Conservation (phyloP, 2,329 filamentous ascomycete species). For the Pestalotiopsis sp. region DNA sequence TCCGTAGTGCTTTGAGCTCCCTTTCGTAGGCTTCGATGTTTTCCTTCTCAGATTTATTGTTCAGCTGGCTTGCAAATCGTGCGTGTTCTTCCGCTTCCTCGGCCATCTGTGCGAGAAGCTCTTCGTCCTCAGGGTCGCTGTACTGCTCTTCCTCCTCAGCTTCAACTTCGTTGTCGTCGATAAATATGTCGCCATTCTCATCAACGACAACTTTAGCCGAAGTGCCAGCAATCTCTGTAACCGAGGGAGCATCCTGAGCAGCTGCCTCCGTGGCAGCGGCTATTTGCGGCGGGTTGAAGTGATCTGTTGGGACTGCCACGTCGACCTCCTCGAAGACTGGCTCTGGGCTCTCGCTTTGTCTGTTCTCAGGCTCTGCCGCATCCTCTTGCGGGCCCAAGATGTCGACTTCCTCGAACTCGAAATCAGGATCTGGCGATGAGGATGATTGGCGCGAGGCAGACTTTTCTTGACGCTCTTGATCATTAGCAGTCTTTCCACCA, state of each 20-base stretch:
- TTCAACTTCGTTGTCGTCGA: slow-evolving; percentile 60
- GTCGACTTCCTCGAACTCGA: slow-evolving; percentile 40
- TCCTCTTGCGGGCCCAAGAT: slow-evolving; percentile 29
- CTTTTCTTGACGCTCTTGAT: not conserved
- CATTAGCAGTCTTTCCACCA: not conserved
- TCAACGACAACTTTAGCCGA: slow-evolving; percentile 20
- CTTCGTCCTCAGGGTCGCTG: slow-evolving; percentile 90
- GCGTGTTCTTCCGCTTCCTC: slow-evolving; percentile 93
- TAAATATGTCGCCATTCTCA: slow-evolving; percentile 42
- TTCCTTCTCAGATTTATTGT: slow-evolving; percentile 70
- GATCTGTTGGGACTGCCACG: slow-evolving; percentile 26
- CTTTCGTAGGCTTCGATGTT: slow-evolving; percentile 81
- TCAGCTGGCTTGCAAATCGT: slow-evolving; percentile 86
- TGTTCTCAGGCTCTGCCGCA: not conserved
- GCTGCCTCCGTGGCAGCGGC: slow-evolving; percentile 17
- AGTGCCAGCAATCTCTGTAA: slow-evolving; percentile 14
- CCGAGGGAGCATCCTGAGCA: slow-evolving; percentile 27
- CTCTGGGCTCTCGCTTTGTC: slow-evolving; percentile 31
- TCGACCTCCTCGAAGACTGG: slow-evolving; percentile 40
- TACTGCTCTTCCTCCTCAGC: slow-evolving; percentile 57
- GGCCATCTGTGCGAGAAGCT: slow-evolving; percentile 82
- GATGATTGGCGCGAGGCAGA: slow-evolving; percentile 8
- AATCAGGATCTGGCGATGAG: slow-evolving; percentile 36
- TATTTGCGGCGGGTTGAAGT: slow-evolving; percentile 8
- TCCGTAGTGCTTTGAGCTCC: slow-evolving; percentile 83